These are phyloP conservation scores for Ambrosia artemisiifolia DNA, from an alignment of 129 eudicot species.

Conservation along the genomic window DNA sequence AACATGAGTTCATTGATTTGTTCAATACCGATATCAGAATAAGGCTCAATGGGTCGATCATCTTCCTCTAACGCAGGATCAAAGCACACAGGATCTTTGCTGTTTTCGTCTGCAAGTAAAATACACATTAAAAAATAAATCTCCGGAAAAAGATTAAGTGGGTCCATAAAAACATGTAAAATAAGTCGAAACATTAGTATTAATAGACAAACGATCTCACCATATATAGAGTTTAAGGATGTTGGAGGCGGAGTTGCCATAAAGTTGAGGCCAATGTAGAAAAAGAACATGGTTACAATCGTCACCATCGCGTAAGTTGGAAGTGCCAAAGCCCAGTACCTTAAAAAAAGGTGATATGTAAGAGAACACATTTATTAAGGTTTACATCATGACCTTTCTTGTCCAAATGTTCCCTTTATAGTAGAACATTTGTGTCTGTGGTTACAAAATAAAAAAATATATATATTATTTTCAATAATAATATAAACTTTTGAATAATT, in stretches of 20 bases:
- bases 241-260: conserved; percentile 85
- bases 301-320: conserved; percentile 73
- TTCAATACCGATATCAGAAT: conserved; percentile 69
- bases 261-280: conserved; percentile 78
- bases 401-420: neutral
- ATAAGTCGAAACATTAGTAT: neutral
- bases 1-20: conserved; percentile 71
- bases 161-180: neutral
- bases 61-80: conserved; percentile 40
- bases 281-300: conserved; percentile 45
- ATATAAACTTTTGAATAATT: neutral
- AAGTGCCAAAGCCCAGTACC: conserved; percentile 93
- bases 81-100: conserved; percentile 53
- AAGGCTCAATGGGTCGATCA: conserved; percentile 85
- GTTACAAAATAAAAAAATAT: no score
- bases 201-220: conserved; percentile 28
- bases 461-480: neutral
- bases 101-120: conserved; percentile 64
- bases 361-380: neutral
- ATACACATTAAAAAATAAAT: neutral
- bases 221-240: conserved; percentile 63
- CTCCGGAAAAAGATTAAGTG: neutral
- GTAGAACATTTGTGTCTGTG: no score
- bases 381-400: neutral
- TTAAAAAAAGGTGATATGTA: no score